These are phyloP conservation scores for Whalleya microplaca DNA, from an alignment of 2,329 filamentous ascomycete species.

Conservation along the genomic window DNA sequence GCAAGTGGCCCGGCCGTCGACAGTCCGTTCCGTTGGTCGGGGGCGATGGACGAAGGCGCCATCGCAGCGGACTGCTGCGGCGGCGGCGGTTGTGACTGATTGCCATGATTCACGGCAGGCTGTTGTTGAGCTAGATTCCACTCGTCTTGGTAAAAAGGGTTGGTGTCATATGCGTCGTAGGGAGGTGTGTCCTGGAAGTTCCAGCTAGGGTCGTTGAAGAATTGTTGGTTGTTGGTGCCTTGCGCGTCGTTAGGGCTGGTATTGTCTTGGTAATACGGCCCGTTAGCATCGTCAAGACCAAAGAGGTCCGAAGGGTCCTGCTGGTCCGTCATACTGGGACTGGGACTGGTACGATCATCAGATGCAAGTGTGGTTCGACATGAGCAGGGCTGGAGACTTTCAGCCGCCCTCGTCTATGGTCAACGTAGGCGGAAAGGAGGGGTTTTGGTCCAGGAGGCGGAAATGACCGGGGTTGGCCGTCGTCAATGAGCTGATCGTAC, in stretches of 20 bases:
- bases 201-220: slow-evolving; percentile 50
- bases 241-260: slow-evolving; percentile 36
- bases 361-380: slow-evolving; percentile 42
- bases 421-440: slow-evolving; percentile 27
- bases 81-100: slow-evolving; percentile 38
- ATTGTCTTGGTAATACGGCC: slow-evolving; percentile 34
- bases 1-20: slow-evolving; percentile 31
- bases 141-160: slow-evolving; percentile 40
- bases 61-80: slow-evolving; percentile 36
- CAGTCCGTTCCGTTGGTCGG: slow-evolving; percentile 42
- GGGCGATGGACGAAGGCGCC: slow-evolving; percentile 36
- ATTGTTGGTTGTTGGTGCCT: slow-evolving; percentile 31
- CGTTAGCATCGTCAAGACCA: slow-evolving; percentile 48
- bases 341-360: slow-evolving; percentile 36
- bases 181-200: slow-evolving; percentile 52
- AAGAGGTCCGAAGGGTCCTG: slow-evolving; percentile 47
- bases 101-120: slow-evolving; percentile 34
- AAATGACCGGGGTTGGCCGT: slow-evolving; percentile 21
- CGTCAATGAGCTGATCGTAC: slow-evolving; percentile 28
- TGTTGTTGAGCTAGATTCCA: slow-evolving; percentile 36
- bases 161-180: slow-evolving; percentile 49
- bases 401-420: slow-evolving; percentile 22
- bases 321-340: slow-evolving; percentile 37
- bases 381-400: slow-evolving; percentile 31
- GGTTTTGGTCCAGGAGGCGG: slow-evolving; percentile 26